Conservation (phyloP, 352 stramenopile species). For the Globisporangium spiculum region DNA sequence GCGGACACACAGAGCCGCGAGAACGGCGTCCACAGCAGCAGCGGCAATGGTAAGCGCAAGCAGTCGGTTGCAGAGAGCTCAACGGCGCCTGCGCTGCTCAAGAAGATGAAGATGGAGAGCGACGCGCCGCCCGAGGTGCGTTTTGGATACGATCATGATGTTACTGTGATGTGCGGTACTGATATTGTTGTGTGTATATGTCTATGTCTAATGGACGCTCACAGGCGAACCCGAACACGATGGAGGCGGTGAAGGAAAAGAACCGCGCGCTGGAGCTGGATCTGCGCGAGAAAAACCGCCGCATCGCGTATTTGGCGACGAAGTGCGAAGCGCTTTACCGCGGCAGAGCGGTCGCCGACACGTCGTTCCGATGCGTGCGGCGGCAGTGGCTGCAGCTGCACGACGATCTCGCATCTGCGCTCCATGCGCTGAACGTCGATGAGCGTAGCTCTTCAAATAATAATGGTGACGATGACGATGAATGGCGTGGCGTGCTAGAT, state of each 20-base stretch:
- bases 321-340: slow-evolving; percentile 75
- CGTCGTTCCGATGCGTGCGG: slow-evolving; percentile 53
- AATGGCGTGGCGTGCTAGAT: slow-evolving; percentile 33
- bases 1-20: slow-evolving; percentile 14
- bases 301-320: slow-evolving; percentile 56
- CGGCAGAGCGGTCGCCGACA: slow-evolving; percentile 40
- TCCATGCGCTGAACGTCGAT: slow-evolving; percentile 19
- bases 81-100: slow-evolving; percentile 20
- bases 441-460: slow-evolving; percentile 3
- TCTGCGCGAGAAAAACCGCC: slow-evolving; percentile 80
- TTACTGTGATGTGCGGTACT: background rate
- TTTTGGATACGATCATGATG: background rate
- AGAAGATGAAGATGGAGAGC: slow-evolving; percentile 72
- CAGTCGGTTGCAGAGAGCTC: background rate
- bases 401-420: slow-evolving; percentile 43
- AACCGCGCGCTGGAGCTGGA: slow-evolving; percentile 77
- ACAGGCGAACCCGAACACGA: slow-evolving; percentile 70
- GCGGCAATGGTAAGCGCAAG: slow-evolving; percentile 11
- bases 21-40: slow-evolving; percentile 1
- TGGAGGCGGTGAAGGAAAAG: slow-evolving; percentile 67
- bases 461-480: slow-evolving; percentile 18
- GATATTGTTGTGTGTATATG: background rate
- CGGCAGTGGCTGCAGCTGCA: slow-evolving; percentile 66
- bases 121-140: slow-evolving; percentile 51
- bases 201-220: background rate